phyloP scores from a whole-genome alignment of 176 grass and related monocot species.

The Aegilops longissima region DNA sequence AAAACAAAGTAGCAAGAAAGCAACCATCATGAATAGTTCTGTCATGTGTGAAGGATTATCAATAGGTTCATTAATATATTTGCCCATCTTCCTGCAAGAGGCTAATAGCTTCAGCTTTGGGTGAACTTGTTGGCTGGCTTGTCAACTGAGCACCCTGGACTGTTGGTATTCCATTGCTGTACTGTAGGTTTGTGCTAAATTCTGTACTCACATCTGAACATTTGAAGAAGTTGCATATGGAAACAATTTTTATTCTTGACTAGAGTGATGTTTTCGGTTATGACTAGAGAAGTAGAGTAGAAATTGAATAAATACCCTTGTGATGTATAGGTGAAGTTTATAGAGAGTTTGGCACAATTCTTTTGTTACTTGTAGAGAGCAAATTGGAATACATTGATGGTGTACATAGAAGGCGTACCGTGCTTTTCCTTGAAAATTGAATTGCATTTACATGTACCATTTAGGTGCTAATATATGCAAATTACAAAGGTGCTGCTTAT shows the following conservation, averaged over 20 bases:
- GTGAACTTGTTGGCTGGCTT: conserved; percentile 18
- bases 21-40: background rate
- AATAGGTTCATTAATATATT: too few relatives aligned
- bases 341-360: background rate
- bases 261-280: background rate
- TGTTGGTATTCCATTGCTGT: background rate
- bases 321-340: background rate
- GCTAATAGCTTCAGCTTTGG: conserved; percentile 2
- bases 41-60: too few relatives aligned
- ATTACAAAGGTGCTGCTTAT: background rate
- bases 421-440: conserved; percentile 9
- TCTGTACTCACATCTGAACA: conserved; percentile 7
- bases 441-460: background rate
- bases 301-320: background rate
- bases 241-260: conserved; percentile 23
- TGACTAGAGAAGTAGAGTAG: background rate
- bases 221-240: background rate
- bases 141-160: background rate
- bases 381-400: background rate
- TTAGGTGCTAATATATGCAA: conserved; percentile 16
- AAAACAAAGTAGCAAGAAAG: background rate
- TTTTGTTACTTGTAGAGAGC: background rate
- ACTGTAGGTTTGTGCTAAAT: background rate
- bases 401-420: background rate
- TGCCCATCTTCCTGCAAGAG: background rate